Percentiles rank a stretch among this genome's conserved stretches.
phyloP scores from a whole-genome alignment of 768 basidiomycete genomes.

The Pleurotus tuber-regium region DNA sequence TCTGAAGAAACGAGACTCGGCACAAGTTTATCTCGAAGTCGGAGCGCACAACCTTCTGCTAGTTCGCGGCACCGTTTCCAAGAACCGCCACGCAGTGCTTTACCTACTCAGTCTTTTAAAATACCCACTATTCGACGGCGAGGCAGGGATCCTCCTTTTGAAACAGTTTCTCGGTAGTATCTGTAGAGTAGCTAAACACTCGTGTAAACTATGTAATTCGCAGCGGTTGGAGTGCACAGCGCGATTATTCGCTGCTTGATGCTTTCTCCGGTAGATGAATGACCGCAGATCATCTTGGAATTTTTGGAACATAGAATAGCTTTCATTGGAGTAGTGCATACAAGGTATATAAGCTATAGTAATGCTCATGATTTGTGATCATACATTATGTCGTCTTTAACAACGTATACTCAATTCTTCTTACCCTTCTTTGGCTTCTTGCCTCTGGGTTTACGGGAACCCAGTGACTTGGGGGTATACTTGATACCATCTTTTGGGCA shows the following conservation, averaged over 20 bases:
- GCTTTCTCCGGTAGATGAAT: no score
- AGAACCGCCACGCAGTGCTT: slow-evolving; percentile 53
- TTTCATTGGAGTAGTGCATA: no score
- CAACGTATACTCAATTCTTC: background rate
- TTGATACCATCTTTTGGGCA: slow-evolving; percentile 45
- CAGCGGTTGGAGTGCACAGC: no score
- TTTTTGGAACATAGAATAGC: no score
- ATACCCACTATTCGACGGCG: slow-evolving; percentile 31
- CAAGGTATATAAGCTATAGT: no score
- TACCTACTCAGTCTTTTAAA: slow-evolving; percentile 47
- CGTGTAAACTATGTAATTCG: slow-evolving; percentile 8
- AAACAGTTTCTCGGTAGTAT: slow-evolving; percentile 6
- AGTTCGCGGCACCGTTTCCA: slow-evolving; percentile 25
- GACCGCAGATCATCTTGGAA: no score
- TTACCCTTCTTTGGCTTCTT: background rate
- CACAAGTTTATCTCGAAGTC: slow-evolving; percentile 56
- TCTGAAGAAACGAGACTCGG: slow-evolving; percentile 50
- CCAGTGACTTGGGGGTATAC: slow-evolving; percentile 46
- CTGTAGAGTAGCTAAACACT: slow-evolving; percentile 7
- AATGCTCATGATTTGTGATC: no score
- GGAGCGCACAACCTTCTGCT: slow-evolving; percentile 49
- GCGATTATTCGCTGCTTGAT: no score
- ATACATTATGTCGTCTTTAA: background rate
- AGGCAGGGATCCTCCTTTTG: slow-evolving; percentile 13
- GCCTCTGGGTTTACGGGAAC: background rate